These are phyloP conservation scores for Candida anglica DNA, from an alignment of 805 yeast species.

Conservation along the genomic window DNA sequence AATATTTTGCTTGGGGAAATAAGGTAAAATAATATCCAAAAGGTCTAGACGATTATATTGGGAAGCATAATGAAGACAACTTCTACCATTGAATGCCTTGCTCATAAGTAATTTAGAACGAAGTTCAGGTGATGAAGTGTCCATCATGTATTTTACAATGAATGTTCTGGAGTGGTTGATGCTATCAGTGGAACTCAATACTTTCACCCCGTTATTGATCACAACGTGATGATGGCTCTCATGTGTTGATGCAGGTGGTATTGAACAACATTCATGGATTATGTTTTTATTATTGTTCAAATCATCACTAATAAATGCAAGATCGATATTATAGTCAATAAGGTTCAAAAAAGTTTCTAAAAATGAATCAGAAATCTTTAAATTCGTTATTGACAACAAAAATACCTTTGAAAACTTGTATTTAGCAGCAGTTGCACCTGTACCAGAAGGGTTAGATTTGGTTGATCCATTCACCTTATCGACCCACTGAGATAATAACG, in stretches of 20 bases:
- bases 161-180: constrained; percentile 35
- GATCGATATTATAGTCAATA: constrained; percentile 48
- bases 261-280: constrained; percentile 63
- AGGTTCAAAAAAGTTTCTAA: constrained; percentile 46
- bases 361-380: constrained; percentile 62
- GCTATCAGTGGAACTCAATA: constrained; percentile 32
- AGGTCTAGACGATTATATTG: constrained; percentile 46
- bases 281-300: constrained; percentile 56
- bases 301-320: constrained; percentile 62
- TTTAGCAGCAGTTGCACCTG: constrained; percentile 8
- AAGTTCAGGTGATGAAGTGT: constrained; percentile 12
- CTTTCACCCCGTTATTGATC: constrained; percentile 42
- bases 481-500: constrained; percentile 34
- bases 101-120: constrained; percentile 20
- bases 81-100: constrained; percentile 69
- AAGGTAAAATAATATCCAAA: constrained; percentile 37
- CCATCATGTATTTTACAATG: constrained; percentile 30
- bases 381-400: constrained; percentile 59
- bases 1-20: constrained; percentile 31
- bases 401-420: constrained; percentile 64
- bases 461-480: constrained; percentile 31
- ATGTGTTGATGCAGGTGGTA: constrained; percentile 29
- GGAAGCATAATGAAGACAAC: constrained; percentile 85
- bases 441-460: constrained; percentile 10
- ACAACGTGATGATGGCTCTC: constrained; percentile 31